Evolutionary conservation across 2,329 filamentous ascomycete genomes (phyloP).

Genomic region (Paracoccidioides lutzii): DNA sequence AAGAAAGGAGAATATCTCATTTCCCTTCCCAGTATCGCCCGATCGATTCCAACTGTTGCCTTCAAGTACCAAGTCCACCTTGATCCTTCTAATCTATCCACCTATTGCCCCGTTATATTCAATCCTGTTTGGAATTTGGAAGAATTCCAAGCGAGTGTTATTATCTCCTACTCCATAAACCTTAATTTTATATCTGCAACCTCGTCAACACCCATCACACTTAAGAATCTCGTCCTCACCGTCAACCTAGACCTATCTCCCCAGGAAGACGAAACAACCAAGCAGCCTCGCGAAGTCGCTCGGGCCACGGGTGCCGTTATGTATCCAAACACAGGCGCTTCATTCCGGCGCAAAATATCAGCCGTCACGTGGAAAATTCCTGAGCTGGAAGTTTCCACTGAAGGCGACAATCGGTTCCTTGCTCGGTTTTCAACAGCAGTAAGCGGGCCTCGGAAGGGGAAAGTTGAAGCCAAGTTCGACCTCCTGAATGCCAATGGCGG

Average conservation of each 20-base stretch:
- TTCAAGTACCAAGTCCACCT: conserved; percentile 88
- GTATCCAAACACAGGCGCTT: conserved; percentile 33
- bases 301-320: conserved; percentile 33
- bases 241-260: conserved; percentile 31
- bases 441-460: conserved; percentile 56
- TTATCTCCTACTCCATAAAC: conserved; percentile 76
- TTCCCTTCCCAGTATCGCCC: conserved; percentile 56
- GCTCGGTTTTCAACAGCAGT: conserved; percentile 68
- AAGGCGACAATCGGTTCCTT: conserved; percentile 58
- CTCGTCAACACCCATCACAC: conserved; percentile 36
- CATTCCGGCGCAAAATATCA: conserved; percentile 35
- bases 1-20: conserved; percentile 70
- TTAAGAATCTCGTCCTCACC: conserved; percentile 69
- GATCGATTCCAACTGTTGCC: conserved; percentile 54
- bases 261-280: conserved; percentile 33
- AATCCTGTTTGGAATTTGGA: conserved; percentile 72
- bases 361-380: conserved; percentile 35
- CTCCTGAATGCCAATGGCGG: conserved; percentile 42
- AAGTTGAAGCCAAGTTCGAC: conserved; percentile 76
- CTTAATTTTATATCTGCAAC: conserved; percentile 45
- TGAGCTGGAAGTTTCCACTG: conserved; percentile 41
- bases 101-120: conserved; percentile 60
- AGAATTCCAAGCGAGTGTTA: conserved; percentile 70
- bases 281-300: conserved; percentile 29
- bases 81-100: conserved; percentile 42